A percentile compares a stretch with the other conserved stretches of the same genome.
Conservation (phyloP, 768 basidiomycete genomes). For the Kwoniella mangroviensis region DNA sequence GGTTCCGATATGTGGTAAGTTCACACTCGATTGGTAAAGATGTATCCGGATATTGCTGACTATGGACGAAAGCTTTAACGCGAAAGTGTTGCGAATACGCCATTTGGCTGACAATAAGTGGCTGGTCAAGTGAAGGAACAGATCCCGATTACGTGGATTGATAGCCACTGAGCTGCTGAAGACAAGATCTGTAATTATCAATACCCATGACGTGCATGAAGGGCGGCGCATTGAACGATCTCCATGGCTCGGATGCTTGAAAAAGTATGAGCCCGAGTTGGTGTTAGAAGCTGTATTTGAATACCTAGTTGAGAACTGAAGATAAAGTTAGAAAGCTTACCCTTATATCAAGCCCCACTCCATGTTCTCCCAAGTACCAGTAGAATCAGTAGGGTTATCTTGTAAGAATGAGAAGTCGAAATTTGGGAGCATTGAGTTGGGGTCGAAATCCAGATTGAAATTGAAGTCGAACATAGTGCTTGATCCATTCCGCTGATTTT, state of each 20-base stretch:
- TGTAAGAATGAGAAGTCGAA: neutral
- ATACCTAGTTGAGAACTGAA: too few relatives aligned
- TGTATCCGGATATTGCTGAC: neutral
- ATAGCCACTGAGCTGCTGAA: too few relatives aligned
- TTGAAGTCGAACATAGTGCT: neutral
- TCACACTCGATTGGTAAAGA: neutral
- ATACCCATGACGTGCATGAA: too few relatives aligned
- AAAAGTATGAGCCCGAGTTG: too few relatives aligned
- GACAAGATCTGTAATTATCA: too few relatives aligned
- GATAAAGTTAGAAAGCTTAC: too few relatives aligned
- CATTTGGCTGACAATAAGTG: too few relatives aligned
- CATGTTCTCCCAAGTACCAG: neutral
- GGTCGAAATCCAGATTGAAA: neutral
- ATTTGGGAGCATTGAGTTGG: neutral
- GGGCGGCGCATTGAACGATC: too few relatives aligned
- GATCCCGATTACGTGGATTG: too few relatives aligned
- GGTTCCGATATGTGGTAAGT: conserved; percentile 12
- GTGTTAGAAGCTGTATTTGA: too few relatives aligned
- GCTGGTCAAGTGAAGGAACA: too few relatives aligned
- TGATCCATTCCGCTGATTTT: neutral
- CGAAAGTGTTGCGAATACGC: neutral
- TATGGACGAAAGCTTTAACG: neutral
- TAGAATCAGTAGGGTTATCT: neutral
- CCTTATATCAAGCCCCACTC: neutral
- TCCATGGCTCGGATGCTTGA: too few relatives aligned